Percentiles rank a stretch among this genome's conserved stretches.
Evolutionary conservation across 139 green algal species (phyloP).

Genomic region (Chlamydomonas schloesseri): DNA sequence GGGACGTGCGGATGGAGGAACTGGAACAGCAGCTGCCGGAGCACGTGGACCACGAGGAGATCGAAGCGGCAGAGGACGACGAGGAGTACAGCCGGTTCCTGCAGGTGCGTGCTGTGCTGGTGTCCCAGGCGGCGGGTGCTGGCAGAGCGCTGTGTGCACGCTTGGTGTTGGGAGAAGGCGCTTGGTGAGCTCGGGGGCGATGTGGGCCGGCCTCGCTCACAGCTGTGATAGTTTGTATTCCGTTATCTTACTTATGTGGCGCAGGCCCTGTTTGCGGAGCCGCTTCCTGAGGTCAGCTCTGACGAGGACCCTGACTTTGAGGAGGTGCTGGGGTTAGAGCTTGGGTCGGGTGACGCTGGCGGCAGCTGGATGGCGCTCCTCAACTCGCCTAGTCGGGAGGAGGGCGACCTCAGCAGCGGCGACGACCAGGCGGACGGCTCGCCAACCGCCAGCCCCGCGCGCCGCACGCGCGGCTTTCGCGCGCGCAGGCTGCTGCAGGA

Average conservation of each 20-base stretch:
- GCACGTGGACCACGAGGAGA: conserved; percentile 42
- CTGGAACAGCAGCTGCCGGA: conserved; percentile 48
- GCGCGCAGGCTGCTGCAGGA: too few relatives aligned
- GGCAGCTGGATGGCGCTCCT: conserved; percentile 26
- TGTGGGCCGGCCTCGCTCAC: too few relatives aligned
- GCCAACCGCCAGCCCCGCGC: background rate
- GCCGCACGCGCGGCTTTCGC: background rate
- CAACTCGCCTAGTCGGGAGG: background rate
- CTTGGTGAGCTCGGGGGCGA: too few relatives aligned
- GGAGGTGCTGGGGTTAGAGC: conserved; percentile 29
- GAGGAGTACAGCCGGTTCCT: conserved; percentile 44
- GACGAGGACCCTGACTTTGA: conserved; percentile 37
- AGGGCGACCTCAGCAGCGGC: background rate
- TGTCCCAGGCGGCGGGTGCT: too few relatives aligned
- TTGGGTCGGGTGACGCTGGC: background rate
- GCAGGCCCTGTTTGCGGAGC: conserved; percentile 15
- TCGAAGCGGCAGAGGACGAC: conserved; percentile 43
- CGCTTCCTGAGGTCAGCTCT: conserved; percentile 31
- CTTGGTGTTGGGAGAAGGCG: too few relatives aligned
- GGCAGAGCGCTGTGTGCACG: too few relatives aligned
- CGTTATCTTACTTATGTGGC: too few relatives aligned
- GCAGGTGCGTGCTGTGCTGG: conserved; percentile 35
- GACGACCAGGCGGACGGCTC: background rate
- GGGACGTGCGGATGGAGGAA: conserved; percentile 37
- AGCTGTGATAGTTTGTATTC: too few relatives aligned